Evolutionary conservation across 1,139 yeast genomes (phyloP).

Genomic region (Ogataea hybrid): DNA sequence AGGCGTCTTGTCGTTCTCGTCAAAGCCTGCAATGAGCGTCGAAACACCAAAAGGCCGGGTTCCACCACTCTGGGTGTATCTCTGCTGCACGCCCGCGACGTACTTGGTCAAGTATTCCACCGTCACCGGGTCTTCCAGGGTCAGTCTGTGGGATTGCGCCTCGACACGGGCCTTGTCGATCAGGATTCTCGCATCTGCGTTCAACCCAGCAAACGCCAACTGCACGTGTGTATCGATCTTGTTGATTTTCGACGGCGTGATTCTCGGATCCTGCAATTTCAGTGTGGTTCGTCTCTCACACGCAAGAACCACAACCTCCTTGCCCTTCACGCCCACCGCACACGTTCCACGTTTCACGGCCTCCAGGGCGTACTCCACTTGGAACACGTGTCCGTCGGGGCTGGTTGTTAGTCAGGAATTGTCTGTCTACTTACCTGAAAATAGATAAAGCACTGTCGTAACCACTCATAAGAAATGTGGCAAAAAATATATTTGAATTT

Average conservation of each 20-base stretch:
- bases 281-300: constrained; percentile 96
- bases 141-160: constrained; percentile 94
- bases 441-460: constrained; percentile 99
- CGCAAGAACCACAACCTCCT: constrained; percentile 84
- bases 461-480: constrained; percentile 69
- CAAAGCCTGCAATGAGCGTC: constrained; percentile 94
- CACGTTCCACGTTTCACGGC: constrained; percentile 99
- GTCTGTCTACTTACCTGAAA: constrained; percentile 66
- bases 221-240: constrained; percentile 88
- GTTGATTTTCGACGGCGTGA: constrained; percentile 92
- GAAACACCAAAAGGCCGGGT: constrained; percentile 95
- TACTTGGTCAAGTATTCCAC: constrained; percentile 91
- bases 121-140: constrained; percentile 90
- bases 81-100: constrained; percentile 96
- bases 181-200: constrained; percentile 94
- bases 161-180: constrained; percentile 95
- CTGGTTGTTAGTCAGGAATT: constrained; percentile 35
- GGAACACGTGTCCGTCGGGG: constrained; percentile 99
- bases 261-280: constrained; percentile 93
- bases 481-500: constrained; percentile 4
- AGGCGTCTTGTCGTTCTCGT: constrained; percentile 78
- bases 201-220: constrained; percentile 94
- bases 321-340: constrained; percentile 95
- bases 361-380: constrained; percentile 96
- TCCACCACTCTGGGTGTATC: constrained; percentile 98